A percentile compares a stretch with the other conserved stretches of the same genome.
These are phyloP conservation scores for Chaetomiaceae sp. DNA, from an alignment of 2,329 filamentous ascomycete species.

Conservation along the genomic window DNA sequence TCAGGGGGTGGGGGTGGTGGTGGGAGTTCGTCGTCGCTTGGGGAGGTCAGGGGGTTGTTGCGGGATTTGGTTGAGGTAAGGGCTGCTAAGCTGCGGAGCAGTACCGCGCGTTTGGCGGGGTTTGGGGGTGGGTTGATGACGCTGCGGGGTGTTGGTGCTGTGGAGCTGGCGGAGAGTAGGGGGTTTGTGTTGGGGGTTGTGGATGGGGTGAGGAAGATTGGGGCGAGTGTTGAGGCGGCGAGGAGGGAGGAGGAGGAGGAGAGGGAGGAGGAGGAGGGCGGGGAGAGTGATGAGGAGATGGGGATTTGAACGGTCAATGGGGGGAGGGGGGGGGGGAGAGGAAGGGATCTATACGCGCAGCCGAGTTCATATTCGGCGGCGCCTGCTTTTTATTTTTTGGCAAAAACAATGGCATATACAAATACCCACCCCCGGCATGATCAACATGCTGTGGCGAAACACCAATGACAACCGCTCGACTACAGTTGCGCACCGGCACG, in stretches of 20 bases:
- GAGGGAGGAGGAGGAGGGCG: constrained; percentile 48
- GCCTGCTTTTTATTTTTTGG: too few relatives aligned
- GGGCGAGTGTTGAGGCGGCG: constrained; percentile 71
- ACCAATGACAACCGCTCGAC: too few relatives aligned
- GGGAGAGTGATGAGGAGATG: constrained; percentile 53
- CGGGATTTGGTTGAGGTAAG: constrained; percentile 82
- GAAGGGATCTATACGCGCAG: too few relatives aligned
- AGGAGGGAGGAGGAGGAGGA: constrained; percentile 73
- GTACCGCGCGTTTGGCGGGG: constrained; percentile 65
- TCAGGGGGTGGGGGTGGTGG: too few relatives aligned
- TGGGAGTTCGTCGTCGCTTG: constrained; percentile 56
- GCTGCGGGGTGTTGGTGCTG: constrained; percentile 73
- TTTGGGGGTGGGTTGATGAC: constrained; percentile 67
- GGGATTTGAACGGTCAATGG: constrained; percentile 26
- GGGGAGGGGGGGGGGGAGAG: not conserved
- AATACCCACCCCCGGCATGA: too few relatives aligned
- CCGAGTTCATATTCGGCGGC: too few relatives aligned
- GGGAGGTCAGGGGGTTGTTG: constrained; percentile 68
- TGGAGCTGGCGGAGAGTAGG: constrained; percentile 86
- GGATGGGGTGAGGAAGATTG: constrained; percentile 80
- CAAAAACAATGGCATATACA: too few relatives aligned
- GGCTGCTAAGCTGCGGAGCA: constrained; percentile 80
- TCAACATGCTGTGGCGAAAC: too few relatives aligned
- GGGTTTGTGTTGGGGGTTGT: constrained; percentile 81
- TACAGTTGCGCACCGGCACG: too few relatives aligned